These are phyloP conservation scores for Aspergillus piperis DNA, from an alignment of 2,329 filamentous ascomycete genomes.

Conservation along the genomic window DNA sequence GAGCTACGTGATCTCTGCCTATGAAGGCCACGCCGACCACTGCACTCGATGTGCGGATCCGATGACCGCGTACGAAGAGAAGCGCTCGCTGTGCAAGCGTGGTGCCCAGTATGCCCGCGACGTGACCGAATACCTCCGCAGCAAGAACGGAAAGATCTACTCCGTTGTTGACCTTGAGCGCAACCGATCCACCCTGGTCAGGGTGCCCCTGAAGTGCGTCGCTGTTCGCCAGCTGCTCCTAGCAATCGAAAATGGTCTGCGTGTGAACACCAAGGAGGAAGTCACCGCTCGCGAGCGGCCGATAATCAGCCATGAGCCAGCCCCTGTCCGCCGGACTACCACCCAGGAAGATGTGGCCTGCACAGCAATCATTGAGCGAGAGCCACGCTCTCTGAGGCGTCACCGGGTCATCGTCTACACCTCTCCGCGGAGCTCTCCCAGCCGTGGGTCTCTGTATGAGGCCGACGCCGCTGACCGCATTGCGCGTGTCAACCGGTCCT, in stretches of 20 bases:
- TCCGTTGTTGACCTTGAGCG: constrained; percentile 46
- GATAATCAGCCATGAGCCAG: constrained; percentile 35
- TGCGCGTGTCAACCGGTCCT: constrained; percentile 34
- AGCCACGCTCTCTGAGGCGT: constrained; percentile 27
- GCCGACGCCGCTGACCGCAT: constrained; percentile 36
- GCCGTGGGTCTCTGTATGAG: constrained; percentile 40
- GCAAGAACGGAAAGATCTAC: constrained; percentile 40
- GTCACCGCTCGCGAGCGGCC: neutral
- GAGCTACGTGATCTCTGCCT: constrained; percentile 37
- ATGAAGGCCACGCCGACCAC: constrained; percentile 39
- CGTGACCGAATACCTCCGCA: constrained; percentile 40
- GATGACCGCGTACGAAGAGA: constrained; percentile 27
- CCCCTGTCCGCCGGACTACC: constrained; percentile 29
- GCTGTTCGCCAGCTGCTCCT: constrained; percentile 42
- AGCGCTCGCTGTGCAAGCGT: constrained; percentile 36
- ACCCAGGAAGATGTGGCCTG: constrained; percentile 17
- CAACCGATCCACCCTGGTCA: constrained; percentile 42
- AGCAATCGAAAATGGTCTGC: constrained; percentile 46
- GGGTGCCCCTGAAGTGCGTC: constrained; percentile 42
- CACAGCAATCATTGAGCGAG: constrained; percentile 33
- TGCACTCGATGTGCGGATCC: constrained; percentile 37
- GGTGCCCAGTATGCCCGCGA: constrained; percentile 37
- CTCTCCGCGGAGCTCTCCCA: constrained; percentile 35
- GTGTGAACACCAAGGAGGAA: constrained; percentile 23
- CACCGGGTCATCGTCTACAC: constrained; percentile 40